Evolutionary conservation across 768 basidiomycete species (phyloP), one percentile per base, ranked within the genome.

Genomic region (Boletus sp.): DNA sequence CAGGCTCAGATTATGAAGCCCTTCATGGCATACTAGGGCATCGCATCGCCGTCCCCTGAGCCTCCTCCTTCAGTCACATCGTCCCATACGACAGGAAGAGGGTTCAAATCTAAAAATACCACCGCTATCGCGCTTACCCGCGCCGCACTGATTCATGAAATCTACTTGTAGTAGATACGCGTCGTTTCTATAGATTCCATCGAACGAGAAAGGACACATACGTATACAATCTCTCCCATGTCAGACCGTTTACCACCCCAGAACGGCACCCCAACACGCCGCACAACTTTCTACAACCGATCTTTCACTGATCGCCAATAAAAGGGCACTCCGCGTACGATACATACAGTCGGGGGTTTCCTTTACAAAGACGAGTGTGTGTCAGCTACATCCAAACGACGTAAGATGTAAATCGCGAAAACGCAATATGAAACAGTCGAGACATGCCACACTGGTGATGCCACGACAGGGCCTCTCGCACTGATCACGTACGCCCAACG

Each of bases 241-340:
- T 36, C 33, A 49, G 35, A 5, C 47, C 47, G 14, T 32, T 37
- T 35, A 51, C 42, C 11, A n/a, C 51, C 44, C 56, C 30, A 64
- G 45, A 45, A 71, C 29, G 18, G 45, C 74, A 17, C 57, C 70
- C 85, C 80, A 85, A 32, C 67, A 61, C 42, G 75, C 72, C 47
- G 71, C 67, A 60, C 84, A 84, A 56, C 78, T 78, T 54, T 84
- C 78, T 57, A 86, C 69, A 39, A 86, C 71, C 4, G 84, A 83
- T 35, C 70, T 64, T 58, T 85, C 84, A 5, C 75, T 74, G 59
- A 84, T 71, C 44, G 77, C 76, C 50, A 83, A 59, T 7, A 73
- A 69, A 35, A 86, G 58, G 17, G 79, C 82, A 44, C 77, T 57
- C 54, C 74, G 74, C 24, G 81, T 81, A 20, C 79, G 77, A 12